These are phyloP conservation scores for Logfia minima DNA, from an alignment of 129 eudicot genomes.

Conservation along the genomic window DNA sequence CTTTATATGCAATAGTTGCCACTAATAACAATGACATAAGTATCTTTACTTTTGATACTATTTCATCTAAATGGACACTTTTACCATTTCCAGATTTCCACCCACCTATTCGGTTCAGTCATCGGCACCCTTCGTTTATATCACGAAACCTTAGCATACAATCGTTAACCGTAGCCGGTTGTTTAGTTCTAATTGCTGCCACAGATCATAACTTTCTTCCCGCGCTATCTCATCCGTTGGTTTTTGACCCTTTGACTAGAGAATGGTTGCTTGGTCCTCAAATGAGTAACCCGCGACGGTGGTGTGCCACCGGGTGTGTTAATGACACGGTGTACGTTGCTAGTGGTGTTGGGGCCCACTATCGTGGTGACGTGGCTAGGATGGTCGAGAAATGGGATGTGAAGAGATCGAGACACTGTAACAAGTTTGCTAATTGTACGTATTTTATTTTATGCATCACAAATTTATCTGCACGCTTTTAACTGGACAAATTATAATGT, in stretches of 20 bases:
- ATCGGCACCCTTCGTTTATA: conserved; percentile 63
- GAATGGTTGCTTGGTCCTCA: conserved; percentile 63
- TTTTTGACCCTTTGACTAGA: conserved; percentile 46
- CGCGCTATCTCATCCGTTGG: conserved; percentile 43
- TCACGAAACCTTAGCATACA: conserved; percentile 59
- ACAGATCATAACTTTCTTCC: conserved; percentile 50
- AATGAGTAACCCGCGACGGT: conserved; percentile 45
- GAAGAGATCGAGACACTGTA: conserved; percentile 7
- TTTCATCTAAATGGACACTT: conserved; percentile 43
- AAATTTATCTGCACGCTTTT: too few relatives aligned
- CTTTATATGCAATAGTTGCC: conserved; percentile 49
- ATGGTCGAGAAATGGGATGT: conserved; percentile 63
- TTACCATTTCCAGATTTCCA: conserved; percentile 43
- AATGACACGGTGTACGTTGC: conserved; percentile 45
- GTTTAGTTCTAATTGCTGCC: conserved; percentile 51
- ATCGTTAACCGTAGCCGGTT: conserved; percentile 36
- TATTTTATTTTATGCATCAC: not conserved
- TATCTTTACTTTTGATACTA: conserved; percentile 48
- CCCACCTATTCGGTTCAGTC: conserved; percentile 46
- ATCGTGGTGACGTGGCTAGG: conserved; percentile 49
- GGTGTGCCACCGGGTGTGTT: conserved; percentile 56
- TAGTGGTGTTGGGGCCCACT: conserved; percentile 53
- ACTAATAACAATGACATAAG: not conserved
- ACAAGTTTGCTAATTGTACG: conserved; percentile 14
- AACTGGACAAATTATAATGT: too few relatives aligned